Base-by-base conservation (phyloP, 768 basidiomycete species). In the Tricholoma matsutake region DNA sequence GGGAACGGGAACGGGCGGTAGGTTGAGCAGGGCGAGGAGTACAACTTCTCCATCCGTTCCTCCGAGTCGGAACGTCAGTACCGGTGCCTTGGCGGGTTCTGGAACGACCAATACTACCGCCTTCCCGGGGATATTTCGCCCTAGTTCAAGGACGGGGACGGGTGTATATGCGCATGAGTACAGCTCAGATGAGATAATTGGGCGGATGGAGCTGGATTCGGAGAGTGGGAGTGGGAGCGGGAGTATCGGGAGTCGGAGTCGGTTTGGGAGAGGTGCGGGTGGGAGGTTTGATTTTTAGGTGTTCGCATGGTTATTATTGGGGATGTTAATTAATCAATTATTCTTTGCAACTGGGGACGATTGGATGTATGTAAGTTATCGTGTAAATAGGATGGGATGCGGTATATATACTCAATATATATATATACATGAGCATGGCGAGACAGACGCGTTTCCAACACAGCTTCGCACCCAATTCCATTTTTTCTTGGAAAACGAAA, bases 171-270 rank as follows among this genome's bases (percentile, higher is more conserved):
- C 28, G 25, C 32, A 22, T 1, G 43, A 65, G 11, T 62, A 63
- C 37, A 58, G 61, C 8, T 65, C 63, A 28, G 63, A 68, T n/a
- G 67, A 68, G 63, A 56, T 68, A 4, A 64, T 68, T 39, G 67
- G 67, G 14, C 34, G 63, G 53, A 58, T 68, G 65, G 67, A 67
- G 28, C 49, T 67, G 18, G 64, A 66, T 57, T 57, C 53, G 16
- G 64, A 54, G 35, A 39, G 47, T 35, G 43, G 60, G 37, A 31
- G 59, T 49, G 37, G n/a, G 53, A 25, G 56, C 31, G 56, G 63
- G 29, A 32, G 62, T 63, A 16, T 20, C 16, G 56, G 20, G 56
- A 10, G 37, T 41, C 39, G 11, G 16, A 14, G 56, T 22, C 9
- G 56, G 18, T 29, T 39, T 18, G 31, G 57, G 25, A 32, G 57